phyloP scores from a whole-genome alignment of 352 stramenopile species.

The Phytophthora macrochlamydospora region DNA sequence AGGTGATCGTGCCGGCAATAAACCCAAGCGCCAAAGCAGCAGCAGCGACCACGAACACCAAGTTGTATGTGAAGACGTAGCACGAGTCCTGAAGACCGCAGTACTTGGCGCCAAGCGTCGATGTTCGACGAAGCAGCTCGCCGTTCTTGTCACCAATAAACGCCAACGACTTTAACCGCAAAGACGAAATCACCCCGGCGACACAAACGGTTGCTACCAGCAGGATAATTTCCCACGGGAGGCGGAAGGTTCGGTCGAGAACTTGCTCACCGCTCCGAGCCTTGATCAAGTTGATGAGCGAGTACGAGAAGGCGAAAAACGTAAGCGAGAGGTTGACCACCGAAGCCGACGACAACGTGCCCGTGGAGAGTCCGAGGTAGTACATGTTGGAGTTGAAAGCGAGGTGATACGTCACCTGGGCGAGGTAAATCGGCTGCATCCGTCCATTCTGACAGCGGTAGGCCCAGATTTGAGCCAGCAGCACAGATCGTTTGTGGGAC shows the following conservation, averaged over 20 bases:
- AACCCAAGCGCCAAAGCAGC: conserved; percentile 17
- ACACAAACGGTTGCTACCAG: conserved; percentile 4
- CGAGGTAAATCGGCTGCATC: conserved; percentile 34
- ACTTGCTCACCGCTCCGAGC: conserved; percentile 20
- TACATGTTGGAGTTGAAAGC: conserved; percentile 35
- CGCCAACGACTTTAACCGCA: conserved; percentile 11
- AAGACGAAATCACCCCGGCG: conserved; percentile 11
- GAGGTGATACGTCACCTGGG: conserved; percentile 33
- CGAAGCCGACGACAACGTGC: conserved; percentile 22
- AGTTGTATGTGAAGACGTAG: conserved; percentile 31
- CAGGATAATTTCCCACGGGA: conserved; percentile 27
- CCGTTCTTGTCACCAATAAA: conserved; percentile 26
- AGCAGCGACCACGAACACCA: conserved; percentile 17
- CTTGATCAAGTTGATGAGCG: conserved; percentile 26
- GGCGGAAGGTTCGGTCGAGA: conserved; percentile 22
- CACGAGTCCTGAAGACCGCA: conserved; percentile 35
- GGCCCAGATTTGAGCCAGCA: conserved; percentile 25
- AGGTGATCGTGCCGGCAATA: conserved; percentile 15
- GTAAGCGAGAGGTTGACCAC: conserved; percentile 20
- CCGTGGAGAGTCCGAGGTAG: conserved; percentile 25
- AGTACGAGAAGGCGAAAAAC: conserved; percentile 30
- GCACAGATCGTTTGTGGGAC: conserved; percentile 25
- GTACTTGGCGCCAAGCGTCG: conserved; percentile 22
- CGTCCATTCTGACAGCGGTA: conserved; percentile 33
- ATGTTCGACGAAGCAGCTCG: conserved; percentile 26